Percentiles rank a stretch among this genome's conserved stretches.
These are phyloP conservation scores for Dipodascopsis tothii DNA, from an alignment of 805 yeast genomes.

Conservation along the genomic window DNA sequence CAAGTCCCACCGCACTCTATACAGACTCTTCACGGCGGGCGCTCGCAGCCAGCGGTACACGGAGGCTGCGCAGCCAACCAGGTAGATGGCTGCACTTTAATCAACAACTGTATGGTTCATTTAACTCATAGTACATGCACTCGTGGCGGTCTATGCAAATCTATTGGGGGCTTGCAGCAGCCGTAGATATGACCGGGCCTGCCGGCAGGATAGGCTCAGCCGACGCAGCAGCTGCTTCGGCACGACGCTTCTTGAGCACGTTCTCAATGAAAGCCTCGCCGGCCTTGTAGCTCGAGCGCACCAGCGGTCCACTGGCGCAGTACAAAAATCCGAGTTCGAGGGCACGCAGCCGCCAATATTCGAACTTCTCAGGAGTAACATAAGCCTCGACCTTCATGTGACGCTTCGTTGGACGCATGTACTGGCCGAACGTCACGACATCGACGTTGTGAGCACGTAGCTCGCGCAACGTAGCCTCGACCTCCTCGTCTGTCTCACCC, in stretches of 20 bases:
- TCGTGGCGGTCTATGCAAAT: no score
- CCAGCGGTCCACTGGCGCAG: constrained; percentile 96
- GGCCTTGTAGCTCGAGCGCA: constrained; percentile 93
- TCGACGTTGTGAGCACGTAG: constrained; percentile 73
- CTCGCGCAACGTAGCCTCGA: constrained; percentile 65
- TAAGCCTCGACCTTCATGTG: constrained; percentile 98
- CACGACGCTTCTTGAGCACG: constrained; percentile 64
- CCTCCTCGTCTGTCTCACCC: constrained; percentile 91
- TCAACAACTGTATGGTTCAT: no score
- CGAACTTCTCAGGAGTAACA: constrained; percentile 87
- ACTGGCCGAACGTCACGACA: constrained; percentile 96
- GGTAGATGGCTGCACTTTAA: no score
- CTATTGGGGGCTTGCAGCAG: no score
- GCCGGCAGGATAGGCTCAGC: no score
- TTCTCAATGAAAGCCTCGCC: constrained; percentile 97
- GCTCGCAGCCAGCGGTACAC: no score
- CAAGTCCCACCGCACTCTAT: no score
- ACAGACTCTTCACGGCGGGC: no score
- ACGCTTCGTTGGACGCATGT: constrained; percentile 86
- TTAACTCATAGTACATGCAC: no score
- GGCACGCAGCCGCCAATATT: constrained; percentile 83
- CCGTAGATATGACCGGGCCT: no score
- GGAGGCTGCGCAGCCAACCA: no score
- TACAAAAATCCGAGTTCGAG: constrained; percentile 83
- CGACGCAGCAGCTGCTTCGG: not conserved